Evolutionary conservation across 108 stramenopile species (phyloP).

Genomic region (Nitzschia palea): DNA sequence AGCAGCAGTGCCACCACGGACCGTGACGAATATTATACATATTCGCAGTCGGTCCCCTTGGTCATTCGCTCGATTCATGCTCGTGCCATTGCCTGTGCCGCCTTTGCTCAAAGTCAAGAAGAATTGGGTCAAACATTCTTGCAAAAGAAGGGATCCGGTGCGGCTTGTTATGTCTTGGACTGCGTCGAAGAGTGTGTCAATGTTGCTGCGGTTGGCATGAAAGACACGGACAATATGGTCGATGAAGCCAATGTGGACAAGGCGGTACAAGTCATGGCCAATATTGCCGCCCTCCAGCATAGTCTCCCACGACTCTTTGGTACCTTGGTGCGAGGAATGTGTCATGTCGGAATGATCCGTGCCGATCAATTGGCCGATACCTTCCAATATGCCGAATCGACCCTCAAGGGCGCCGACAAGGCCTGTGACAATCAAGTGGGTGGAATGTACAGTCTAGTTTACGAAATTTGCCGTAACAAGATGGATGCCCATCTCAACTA

Average conservation of each 20-base stretch:
- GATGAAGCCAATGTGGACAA: conserved; percentile 85
- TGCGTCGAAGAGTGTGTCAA: conserved; percentile 85
- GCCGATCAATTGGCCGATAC: conserved; percentile 84
- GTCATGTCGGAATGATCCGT: conserved; percentile 82
- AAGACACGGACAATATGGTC: conserved; percentile 64
- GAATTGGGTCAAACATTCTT: conserved; percentile 88
- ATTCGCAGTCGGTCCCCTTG: conserved; percentile 76
- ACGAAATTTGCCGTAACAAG: conserved; percentile 86
- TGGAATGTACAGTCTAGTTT: conserved; percentile 82
- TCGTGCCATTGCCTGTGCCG: conserved; percentile 78
- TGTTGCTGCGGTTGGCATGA: conserved; percentile 86
- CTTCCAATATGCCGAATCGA: conserved; percentile 79
- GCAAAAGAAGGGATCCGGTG: conserved; percentile 70
- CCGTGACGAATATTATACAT: conserved; percentile 69
- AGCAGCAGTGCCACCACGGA: conserved; percentile 31
- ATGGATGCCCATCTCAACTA: conserved; percentile 86
- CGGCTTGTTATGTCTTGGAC: conserved; percentile 85
- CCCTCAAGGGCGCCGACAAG: conserved; percentile 81
- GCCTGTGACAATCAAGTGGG: conserved; percentile 88
- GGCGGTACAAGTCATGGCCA: conserved; percentile 88
- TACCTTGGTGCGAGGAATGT: conserved; percentile 86
- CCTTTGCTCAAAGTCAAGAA: conserved; percentile 84
- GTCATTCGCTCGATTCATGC: conserved; percentile 86
- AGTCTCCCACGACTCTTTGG: conserved; percentile 84
- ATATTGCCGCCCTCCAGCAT: conserved; percentile 81